phyloP scores from a whole-genome alignment of 371 early-diverging fungal species.

The Zychaea mexicana region DNA sequence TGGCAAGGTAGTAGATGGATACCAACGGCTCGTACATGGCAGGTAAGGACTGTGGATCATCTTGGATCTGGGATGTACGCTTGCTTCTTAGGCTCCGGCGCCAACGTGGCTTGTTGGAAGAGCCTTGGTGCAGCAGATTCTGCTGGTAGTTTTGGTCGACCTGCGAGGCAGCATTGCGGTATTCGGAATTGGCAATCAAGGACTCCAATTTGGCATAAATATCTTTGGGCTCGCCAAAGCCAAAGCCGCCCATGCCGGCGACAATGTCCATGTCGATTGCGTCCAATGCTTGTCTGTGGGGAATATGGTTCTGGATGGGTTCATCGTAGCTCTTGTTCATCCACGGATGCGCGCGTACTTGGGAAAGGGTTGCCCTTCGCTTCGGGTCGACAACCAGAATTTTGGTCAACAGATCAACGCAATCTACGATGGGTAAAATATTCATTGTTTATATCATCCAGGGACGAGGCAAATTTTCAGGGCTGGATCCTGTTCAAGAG shows the following conservation, averaged over 20 bases:
- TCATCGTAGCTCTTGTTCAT: slow-evolving; percentile 66
- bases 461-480: background rate
- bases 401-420: slow-evolving; percentile 63
- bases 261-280: slow-evolving; percentile 40
- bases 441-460: no score
- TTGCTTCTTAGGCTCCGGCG: slow-evolving; percentile 17
- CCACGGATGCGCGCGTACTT: slow-evolving; percentile 72
- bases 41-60: slow-evolving; percentile 44
- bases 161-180: slow-evolving; percentile 35
- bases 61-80: slow-evolving; percentile 13
- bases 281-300: slow-evolving; percentile 35
- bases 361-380: slow-evolving; percentile 61
- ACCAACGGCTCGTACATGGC: slow-evolving; percentile 70
- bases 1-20: slow-evolving; percentile 87
- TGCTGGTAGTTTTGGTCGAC: slow-evolving; percentile 31
- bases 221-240: slow-evolving; percentile 34
- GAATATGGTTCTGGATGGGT: slow-evolving; percentile 37
- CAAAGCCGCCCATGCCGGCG: slow-evolving; percentile 52
- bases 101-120: slow-evolving; percentile 20
- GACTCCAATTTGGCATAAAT: slow-evolving; percentile 29
- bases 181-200: slow-evolving; percentile 32
- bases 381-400: slow-evolving; percentile 67
- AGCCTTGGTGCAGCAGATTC: slow-evolving; percentile 5
- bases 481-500: background rate
- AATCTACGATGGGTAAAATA: slow-evolving; percentile 50